A percentile compares a stretch with the other conserved stretches of the same genome.
These are phyloP conservation scores for Aquilaria yunnanensis DNA, from an alignment of 345 rosid genomes.

Conservation along the genomic window DNA sequence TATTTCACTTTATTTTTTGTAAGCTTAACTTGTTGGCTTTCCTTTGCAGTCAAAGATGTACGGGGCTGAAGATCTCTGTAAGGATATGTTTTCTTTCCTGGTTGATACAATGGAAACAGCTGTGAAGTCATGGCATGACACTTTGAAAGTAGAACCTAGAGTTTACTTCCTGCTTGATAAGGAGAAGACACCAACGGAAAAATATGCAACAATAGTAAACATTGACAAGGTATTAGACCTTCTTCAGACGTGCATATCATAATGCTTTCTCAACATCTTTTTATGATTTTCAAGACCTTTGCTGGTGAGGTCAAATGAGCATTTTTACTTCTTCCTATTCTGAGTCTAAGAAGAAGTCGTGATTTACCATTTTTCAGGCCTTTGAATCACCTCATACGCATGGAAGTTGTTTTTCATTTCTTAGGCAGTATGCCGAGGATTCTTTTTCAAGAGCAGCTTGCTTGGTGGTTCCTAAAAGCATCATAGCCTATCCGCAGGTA, in stretches of 20 bases:
- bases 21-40: background rate
- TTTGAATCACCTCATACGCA: constrained; percentile 93
- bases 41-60: constrained; percentile 54
- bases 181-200: constrained; percentile 72
- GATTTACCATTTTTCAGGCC: constrained; percentile 49
- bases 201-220: constrained; percentile 79
- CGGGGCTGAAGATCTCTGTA: constrained; percentile 53
- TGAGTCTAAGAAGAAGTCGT: background rate
- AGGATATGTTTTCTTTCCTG: constrained; percentile 60
- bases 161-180: constrained; percentile 74
- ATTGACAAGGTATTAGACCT: constrained; percentile 63
- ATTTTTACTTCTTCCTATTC: background rate
- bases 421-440: constrained; percentile 82
- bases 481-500: constrained; percentile 95
- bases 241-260: background rate
- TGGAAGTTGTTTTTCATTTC: constrained; percentile 72
- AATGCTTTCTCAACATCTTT: background rate
- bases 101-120: constrained; percentile 78
- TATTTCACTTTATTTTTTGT: too few species aligned
- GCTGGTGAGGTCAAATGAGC: background rate
- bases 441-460: constrained; percentile 89
- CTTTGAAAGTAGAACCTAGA: constrained; percentile 72
- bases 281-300: background rate
- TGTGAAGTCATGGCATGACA: constrained; percentile 77
- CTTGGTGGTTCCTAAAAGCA: constrained; percentile 69